phyloP scores from a whole-genome alignment of 2,329 filamentous ascomycete species.

The Nemania abortiva region DNA sequence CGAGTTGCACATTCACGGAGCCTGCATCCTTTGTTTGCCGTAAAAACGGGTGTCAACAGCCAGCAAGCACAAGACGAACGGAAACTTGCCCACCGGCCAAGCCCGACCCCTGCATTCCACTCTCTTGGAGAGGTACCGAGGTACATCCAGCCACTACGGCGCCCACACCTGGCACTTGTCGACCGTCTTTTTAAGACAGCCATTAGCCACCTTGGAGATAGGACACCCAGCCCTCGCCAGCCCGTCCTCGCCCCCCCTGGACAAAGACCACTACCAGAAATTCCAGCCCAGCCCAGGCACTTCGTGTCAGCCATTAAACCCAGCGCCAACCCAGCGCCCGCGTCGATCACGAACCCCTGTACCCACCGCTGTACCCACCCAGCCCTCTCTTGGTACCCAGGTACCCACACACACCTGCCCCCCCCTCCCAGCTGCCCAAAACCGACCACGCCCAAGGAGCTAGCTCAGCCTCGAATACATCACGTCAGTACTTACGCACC shows the following conservation, averaged over 20 bases:
- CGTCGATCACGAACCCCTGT: conserved; percentile 41
- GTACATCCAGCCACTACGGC: conserved; percentile 19
- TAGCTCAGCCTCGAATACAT: conserved; percentile 52
- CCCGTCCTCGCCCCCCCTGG: conserved; percentile 24
- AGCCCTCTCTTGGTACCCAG: conserved; percentile 29
- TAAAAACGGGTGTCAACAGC: conserved; percentile 16
- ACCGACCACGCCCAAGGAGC: conserved; percentile 36
- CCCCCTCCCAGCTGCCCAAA: conserved; percentile 28
- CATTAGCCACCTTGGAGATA: conserved; percentile 40
- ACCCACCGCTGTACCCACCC: conserved; percentile 23
- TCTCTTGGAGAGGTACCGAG: conserved; percentile 31
- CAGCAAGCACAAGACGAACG: conserved; percentile 27
- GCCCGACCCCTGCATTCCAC: conserved; percentile 35
- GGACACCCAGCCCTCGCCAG: conserved; percentile 31
- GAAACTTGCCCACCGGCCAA: conserved; percentile 32
- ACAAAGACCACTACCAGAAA: conserved; percentile 42
- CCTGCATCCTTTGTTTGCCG: conserved; percentile 24
- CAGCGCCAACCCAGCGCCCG: conserved; percentile 30
- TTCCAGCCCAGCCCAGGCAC: conserved; percentile 44
- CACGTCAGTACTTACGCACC: conserved; percentile 50
- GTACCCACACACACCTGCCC: conserved; percentile 31
- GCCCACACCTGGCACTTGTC: conserved; percentile 24
- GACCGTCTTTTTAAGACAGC: conserved; percentile 39
- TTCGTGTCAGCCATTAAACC: conserved; percentile 48
- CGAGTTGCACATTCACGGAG: conserved; percentile 26